Conservation (phyloP, 805 yeast species). For the Ogataea wickerhamii region DNA sequence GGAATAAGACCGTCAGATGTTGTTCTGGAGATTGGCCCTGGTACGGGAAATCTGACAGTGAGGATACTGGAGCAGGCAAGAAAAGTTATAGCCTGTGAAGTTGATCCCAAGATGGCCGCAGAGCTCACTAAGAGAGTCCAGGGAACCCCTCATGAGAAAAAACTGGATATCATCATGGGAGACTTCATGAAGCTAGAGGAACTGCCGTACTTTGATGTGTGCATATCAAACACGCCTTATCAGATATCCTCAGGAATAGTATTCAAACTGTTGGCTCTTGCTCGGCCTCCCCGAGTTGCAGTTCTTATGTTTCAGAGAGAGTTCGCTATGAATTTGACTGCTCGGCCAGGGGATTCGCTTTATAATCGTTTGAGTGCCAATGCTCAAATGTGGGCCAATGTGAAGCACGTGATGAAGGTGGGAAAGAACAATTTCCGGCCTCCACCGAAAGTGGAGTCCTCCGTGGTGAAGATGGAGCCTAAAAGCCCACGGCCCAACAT, state of each 20-base stretch:
- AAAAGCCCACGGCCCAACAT: slow-evolving; percentile 92
- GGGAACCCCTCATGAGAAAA: slow-evolving; percentile 91
- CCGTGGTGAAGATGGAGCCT: slow-evolving; percentile 90
- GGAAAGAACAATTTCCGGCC: slow-evolving; percentile 96
- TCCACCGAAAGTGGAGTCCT: slow-evolving; percentile 97
- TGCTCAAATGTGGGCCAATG: slow-evolving; percentile 99
- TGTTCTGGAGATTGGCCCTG: slow-evolving; percentile 97
- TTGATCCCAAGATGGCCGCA: slow-evolving; percentile 99
- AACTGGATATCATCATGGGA: slow-evolving; percentile 86
- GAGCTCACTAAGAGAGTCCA: slow-evolving; percentile 96
- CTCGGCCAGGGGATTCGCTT: slow-evolving; percentile 93
- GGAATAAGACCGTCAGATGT: slow-evolving; percentile 86
- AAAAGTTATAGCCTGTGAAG: slow-evolving; percentile 93
- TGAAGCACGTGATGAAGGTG: slow-evolving; percentile 96
- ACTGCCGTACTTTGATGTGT: slow-evolving; percentile 89
- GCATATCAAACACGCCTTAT: slow-evolving; percentile 96
- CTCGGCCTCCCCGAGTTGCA: slow-evolving; percentile 91
- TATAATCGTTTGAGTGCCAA: slow-evolving; percentile 94
- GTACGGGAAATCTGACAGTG: slow-evolving; percentile 97
- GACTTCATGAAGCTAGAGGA: slow-evolving; percentile 91
- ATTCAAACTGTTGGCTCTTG: slow-evolving; percentile 84
- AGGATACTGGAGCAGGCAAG: slow-evolving; percentile 88
- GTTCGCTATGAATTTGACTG: slow-evolving; percentile 87
- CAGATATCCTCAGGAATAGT: slow-evolving; percentile 97
- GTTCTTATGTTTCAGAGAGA: slow-evolving; percentile 98